phyloP scores from a whole-genome alignment of 1,284 basidiomycete genomes.

The Leccinum insigne region DNA sequence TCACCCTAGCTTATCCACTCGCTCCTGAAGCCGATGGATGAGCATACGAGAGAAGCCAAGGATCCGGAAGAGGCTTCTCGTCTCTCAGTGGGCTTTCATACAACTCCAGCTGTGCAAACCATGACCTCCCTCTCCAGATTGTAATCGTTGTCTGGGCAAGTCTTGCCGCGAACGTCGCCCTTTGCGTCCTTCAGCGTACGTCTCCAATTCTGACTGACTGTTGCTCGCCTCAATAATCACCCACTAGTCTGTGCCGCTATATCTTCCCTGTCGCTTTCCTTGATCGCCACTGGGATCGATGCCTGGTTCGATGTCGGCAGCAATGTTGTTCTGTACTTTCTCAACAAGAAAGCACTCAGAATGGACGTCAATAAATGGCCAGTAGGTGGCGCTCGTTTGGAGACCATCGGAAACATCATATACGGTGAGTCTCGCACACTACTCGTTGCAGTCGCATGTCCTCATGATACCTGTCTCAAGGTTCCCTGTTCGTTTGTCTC shows the following conservation, averaged over 20 bases:
- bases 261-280: conserved; percentile 81
- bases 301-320: conserved; percentile 92
- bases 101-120: not conserved
- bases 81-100: conserved; percentile 51
- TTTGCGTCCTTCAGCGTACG: conserved; percentile 71
- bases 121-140: conserved; percentile 47
- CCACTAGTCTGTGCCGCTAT: conserved; percentile 83
- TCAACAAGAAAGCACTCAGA: conserved; percentile 73
- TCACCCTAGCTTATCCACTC: conserved; percentile 68
- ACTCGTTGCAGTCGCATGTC: not conserved
- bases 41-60: conserved; percentile 75
- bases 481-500: conserved; percentile 57
- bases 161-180: conserved; percentile 71
- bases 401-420: conserved; percentile 90
- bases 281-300: conserved; percentile 90
- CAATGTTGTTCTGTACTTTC: conserved; percentile 82
- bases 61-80: conserved; percentile 63
- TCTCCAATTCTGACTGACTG: conserved; percentile 2
- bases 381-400: conserved; percentile 84
- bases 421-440: conserved; percentile 58
- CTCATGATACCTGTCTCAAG: conserved; percentile 38
- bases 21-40: conserved; percentile 88
- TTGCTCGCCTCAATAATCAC: not conserved
- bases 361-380: conserved; percentile 90
- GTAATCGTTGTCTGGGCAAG: conserved; percentile 89